Percentiles rank a stretch among this genome's conserved stretches.
Conservation (phyloP, 805 yeast species). For the Candida glaebosa region DNA sequence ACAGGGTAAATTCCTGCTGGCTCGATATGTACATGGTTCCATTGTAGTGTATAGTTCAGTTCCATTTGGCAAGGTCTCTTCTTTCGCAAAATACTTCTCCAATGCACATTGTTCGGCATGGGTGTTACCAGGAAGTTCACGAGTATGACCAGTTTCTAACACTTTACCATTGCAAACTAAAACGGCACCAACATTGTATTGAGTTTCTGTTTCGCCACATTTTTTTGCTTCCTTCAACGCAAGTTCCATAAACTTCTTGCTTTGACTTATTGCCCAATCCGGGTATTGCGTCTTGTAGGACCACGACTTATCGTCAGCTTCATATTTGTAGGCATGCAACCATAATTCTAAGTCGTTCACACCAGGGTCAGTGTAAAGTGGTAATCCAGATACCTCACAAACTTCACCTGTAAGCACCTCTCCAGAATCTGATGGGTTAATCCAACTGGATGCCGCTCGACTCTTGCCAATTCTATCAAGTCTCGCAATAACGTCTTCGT, state of each 20-base stretch:
- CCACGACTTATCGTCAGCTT: constrained; percentile 60
- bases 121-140: constrained; percentile 92
- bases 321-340: constrained; percentile 87
- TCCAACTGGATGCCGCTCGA: constrained; percentile 64
- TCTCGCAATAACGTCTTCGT: constrained; percentile 41
- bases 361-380: constrained; percentile 83
- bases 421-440: constrained; percentile 56
- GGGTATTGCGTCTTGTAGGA: constrained; percentile 73
- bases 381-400: constrained; percentile 68
- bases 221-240: constrained; percentile 78
- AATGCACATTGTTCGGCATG: constrained; percentile 97
- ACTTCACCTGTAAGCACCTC: constrained; percentile 57
- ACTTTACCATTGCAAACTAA: constrained; percentile 59
- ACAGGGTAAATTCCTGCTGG: constrained; percentile 91
- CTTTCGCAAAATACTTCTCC: constrained; percentile 56
- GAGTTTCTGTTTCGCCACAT: constrained; percentile 79
- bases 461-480: constrained; percentile 72
- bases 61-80: constrained; percentile 59
- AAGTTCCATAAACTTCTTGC: constrained; percentile 60
- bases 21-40: constrained; percentile 92
- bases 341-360: constrained; percentile 82
- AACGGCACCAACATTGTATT: constrained; percentile 93
- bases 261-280: constrained; percentile 71
- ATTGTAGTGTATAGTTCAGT: constrained; percentile 88
- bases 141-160: constrained; percentile 79